Percentiles rank a stretch among this genome's conserved stretches.
Conservation (phyloP, 352 stramenopile genomes). For the Hyaloperonospora brassicae region DNA sequence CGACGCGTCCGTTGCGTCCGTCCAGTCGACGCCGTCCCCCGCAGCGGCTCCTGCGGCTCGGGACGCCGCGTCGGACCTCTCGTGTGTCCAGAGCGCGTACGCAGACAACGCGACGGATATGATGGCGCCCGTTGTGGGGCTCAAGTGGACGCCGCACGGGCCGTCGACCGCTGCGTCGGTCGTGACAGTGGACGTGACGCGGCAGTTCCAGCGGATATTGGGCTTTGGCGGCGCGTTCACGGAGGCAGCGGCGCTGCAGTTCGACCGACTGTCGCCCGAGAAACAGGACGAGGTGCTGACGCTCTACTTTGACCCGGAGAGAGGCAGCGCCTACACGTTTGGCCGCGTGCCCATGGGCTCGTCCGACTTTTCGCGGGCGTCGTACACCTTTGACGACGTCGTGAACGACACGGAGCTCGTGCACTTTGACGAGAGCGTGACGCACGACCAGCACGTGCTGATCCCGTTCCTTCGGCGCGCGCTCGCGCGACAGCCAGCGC, state of each 20-base stretch:
- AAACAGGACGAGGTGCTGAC: constrained; percentile 81
- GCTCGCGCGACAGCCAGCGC: constrained; percentile 36
- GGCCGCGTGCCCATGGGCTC: constrained; percentile 88
- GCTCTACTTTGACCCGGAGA: constrained; percentile 80
- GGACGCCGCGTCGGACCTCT: constrained; percentile 13
- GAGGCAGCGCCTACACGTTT: constrained; percentile 81
- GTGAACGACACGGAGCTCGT: constrained; percentile 52
- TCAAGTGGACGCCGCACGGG: constrained; percentile 34
- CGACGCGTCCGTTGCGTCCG: constrained; percentile 5
- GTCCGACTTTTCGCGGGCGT: constrained; percentile 82
- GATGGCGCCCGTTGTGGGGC: constrained; percentile 46
- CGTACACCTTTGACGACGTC: constrained; percentile 86
- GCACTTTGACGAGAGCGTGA: constrained; percentile 74
- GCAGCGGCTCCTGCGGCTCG: constrained; percentile 3
- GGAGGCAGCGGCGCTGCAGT: constrained; percentile 82
- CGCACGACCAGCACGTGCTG: constrained; percentile 70
- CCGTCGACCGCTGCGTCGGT: constrained; percentile 18
- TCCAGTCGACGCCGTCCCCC: constrained; percentile 1
- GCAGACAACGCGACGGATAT: constrained; percentile 47
- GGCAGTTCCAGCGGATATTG: constrained; percentile 67
- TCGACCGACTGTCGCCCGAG: constrained; percentile 61
- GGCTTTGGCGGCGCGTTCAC: constrained; percentile 91
- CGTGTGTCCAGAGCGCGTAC: constrained; percentile 65
- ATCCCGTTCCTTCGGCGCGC: constrained; percentile 81
- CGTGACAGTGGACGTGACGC: constrained; percentile 45